Evolutionary conservation across 345 rosid genomes (phyloP).

Genomic region (Populus davidiana): DNA sequence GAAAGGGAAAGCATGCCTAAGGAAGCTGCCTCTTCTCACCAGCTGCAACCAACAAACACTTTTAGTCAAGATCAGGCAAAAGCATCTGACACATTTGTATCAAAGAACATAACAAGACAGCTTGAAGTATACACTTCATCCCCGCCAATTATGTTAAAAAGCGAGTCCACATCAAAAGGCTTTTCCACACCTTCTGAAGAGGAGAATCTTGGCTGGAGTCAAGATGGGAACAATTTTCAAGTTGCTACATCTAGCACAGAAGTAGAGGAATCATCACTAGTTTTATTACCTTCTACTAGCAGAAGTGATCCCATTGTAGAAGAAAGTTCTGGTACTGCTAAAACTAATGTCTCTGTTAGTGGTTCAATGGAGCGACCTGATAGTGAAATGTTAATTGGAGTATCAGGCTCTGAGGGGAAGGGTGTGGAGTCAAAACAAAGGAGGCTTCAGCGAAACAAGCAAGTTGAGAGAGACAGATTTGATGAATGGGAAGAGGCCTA

Average conservation of each 20-base stretch:
- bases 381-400: conserved; percentile 38
- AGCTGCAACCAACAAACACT: conserved; percentile 33
- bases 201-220: conserved; percentile 27
- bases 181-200: conserved; percentile 40
- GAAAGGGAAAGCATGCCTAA: conserved; percentile 34
- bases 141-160: conserved; percentile 35
- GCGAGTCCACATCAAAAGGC: conserved; percentile 35
- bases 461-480: conserved; percentile 69
- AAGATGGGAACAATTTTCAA: conserved; percentile 25
- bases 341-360: conserved; percentile 31
- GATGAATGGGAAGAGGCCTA: conserved; percentile 99
- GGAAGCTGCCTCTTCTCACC: conserved; percentile 38
- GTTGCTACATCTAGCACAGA: conserved; percentile 33
- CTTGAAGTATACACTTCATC: conserved; percentile 35
- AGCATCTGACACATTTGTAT: conserved; percentile 23
- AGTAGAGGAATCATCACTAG: conserved; percentile 28
- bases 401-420: conserved; percentile 29
- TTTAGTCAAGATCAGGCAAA: conserved; percentile 37
- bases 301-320: conserved; percentile 30
- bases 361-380: conserved; percentile 40
- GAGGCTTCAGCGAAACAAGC: conserved; percentile 67
- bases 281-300: conserved; percentile 36
- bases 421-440: conserved; percentile 51
- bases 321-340: conserved; percentile 39
- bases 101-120: conserved; percentile 30